phyloP scores from a whole-genome alignment of 148 eudicot genomes.

The Rhododendron kiyosumense region DNA sequence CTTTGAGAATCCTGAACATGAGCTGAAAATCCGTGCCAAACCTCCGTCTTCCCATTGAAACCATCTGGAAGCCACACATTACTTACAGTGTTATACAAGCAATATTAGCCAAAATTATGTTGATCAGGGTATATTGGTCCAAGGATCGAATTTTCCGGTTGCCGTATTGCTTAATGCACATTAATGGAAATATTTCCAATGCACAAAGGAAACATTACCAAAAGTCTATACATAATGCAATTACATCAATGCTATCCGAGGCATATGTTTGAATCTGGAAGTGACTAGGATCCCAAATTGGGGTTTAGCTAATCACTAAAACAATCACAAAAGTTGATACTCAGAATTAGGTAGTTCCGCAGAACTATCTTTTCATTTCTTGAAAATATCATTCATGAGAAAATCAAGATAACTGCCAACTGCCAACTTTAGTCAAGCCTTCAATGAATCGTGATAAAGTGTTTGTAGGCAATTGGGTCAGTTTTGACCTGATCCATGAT shows the following conservation, averaged over 20 bases:
- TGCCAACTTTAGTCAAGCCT: neutral
- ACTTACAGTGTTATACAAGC: slow-evolving; percentile 8
- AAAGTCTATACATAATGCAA: neutral
- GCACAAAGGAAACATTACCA: neutral
- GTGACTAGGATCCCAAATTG: neutral
- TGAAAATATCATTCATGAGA: neutral
- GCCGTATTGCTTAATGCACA: neutral
- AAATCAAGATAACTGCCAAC: neutral
- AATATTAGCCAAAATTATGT: neutral
- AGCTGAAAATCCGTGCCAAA: slow-evolving; percentile 98
- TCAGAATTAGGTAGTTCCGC: neutral
- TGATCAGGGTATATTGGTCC: neutral
- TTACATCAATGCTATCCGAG: neutral
- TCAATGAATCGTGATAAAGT: neutral
- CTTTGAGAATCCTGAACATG: slow-evolving; percentile 95
- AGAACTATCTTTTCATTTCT: neutral
- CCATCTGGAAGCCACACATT: slow-evolving; percentile 52
- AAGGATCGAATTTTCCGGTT: neutral
- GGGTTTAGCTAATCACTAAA: neutral
- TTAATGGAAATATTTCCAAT: neutral
- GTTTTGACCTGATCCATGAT: neutral
- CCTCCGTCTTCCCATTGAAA: slow-evolving; percentile 92
- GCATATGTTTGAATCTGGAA: neutral
- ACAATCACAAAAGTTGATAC: neutral
- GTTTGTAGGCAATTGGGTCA: neutral